Base-by-base conservation (phyloP, 495 filamentous ascomycete genomes). In the Penicillium steckii region DNA sequence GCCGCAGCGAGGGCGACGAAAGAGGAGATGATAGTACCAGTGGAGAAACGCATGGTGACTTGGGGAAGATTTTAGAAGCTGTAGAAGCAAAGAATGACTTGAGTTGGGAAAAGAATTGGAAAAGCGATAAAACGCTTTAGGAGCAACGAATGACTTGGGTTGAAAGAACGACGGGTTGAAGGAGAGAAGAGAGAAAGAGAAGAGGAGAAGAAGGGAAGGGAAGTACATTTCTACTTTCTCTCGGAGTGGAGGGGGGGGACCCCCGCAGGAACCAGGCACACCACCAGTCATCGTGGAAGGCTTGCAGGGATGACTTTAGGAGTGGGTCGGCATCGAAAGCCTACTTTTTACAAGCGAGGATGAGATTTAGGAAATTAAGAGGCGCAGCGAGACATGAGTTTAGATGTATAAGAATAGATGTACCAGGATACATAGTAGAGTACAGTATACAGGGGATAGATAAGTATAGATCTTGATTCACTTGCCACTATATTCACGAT, bases 31-130 rank as follows among this genome's bases (percentile, higher is more conserved):
- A 80, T 44, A 44, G 75, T 60, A 43, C 73, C 53, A 41, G 65
- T 54, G 53, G 78, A 70, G 68, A 81, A 75, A 63, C 71, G 77
- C 81, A 85, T 85, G 60, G 61, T 81, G 59, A 43, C 29, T 42
- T 58, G 30, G 50, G 41, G 9, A 30, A 59, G n/a, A n/a, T n/a
- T n/a, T 48, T 53, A n/a, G 26, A 27, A 27, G 32, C 38, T 41
- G 38, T 41, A 41, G 38, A 41, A 41, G 38, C 25, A 65, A 57
- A 57, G 59, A 55, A 40, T 65, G 57, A 64, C 61, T 57, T 47
- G 37, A 33, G 57, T 63, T 55, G 54, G 57, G 49, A 53, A 38
- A 25, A n/a, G n/a, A n/a, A 17, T 53, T 32, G 33, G 53, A 53
- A n/a, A n/a, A 48, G 45, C 42, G 50, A 44, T 55, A 30, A 53